Conservation (phyloP, 208 protist species). For the Leishmania martiniquensis region DNA sequence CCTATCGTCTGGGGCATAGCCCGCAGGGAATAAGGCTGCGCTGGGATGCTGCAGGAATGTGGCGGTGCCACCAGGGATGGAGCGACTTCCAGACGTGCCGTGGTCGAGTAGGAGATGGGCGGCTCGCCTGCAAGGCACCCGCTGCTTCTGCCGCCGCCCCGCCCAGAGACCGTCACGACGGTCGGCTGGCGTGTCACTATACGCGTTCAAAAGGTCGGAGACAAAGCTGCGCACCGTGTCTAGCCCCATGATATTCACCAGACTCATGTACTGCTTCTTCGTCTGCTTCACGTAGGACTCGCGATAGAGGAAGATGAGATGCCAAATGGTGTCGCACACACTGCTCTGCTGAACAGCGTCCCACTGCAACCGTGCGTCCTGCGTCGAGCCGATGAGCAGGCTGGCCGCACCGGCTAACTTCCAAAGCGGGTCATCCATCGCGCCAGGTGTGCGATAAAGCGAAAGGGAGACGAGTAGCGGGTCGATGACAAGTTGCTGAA, state of each 20-base stretch:
- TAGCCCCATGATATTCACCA: conserved; percentile 75
- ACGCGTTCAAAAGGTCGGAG: conserved; percentile 57
- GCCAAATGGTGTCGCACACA: conserved; percentile 72
- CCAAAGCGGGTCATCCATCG: conserved; percentile 75
- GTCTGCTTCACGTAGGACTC: conserved; percentile 65
- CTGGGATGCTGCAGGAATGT: neutral
- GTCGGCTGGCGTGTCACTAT: conserved; percentile 17
- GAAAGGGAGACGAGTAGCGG: conserved; percentile 72
- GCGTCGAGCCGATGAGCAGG: conserved; percentile 70
- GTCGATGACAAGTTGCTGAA: conserved; percentile 61
- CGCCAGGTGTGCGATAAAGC: conserved; percentile 74
- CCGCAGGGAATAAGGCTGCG: neutral
- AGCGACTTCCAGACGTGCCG: neutral
- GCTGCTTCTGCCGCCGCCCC: conserved; percentile 41
- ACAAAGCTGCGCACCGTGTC: conserved; percentile 78
- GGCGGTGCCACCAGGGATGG: neutral
- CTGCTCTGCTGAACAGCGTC: conserved; percentile 52
- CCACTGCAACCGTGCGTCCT: conserved; percentile 73
- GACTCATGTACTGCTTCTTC: conserved; percentile 66
- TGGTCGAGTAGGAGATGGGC: conserved; percentile 5
- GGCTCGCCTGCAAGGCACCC: conserved; percentile 35
- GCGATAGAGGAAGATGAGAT: conserved; percentile 63
- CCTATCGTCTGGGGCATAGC: neutral
- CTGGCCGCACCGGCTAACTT: conserved; percentile 60
- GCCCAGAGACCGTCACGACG: neutral